phyloP scores from a whole-genome alignment of 208 protist genomes.

The Crithidia brevicula region DNA sequence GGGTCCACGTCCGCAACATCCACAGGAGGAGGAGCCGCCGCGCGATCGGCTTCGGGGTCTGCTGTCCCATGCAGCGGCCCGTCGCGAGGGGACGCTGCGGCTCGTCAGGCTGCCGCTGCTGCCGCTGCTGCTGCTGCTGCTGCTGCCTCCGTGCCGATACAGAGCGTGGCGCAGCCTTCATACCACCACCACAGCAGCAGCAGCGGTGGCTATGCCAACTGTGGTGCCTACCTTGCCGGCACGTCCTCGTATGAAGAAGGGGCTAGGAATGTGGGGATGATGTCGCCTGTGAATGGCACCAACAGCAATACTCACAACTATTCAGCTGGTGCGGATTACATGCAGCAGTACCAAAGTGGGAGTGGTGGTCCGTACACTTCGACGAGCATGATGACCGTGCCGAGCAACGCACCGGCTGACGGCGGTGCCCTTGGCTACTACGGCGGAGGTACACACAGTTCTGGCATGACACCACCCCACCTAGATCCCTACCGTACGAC shows the following conservation, averaged over 20 bases:
- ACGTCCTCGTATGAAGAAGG: no score
- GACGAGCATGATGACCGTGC: not conserved
- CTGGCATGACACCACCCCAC: slow-evolving; percentile 1
- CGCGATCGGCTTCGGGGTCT: not conserved
- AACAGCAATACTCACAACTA: slow-evolving; percentile 19
- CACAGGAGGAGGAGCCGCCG: not conserved
- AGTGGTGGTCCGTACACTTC: not conserved
- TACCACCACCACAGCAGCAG: not conserved
- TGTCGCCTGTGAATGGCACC: no score
- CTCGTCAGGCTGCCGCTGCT: slow-evolving; percentile 7
- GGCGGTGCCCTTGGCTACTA: not conserved
- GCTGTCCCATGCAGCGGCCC: not conserved
- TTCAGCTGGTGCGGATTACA: not conserved
- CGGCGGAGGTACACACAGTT: not conserved
- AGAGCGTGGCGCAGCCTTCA: not conserved
- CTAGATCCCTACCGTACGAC: not conserved
- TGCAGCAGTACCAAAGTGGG: not conserved
- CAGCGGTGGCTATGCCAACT: not conserved
- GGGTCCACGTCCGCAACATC: not conserved
- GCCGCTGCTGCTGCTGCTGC: slow-evolving; percentile 1
- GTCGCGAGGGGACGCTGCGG: slow-evolving; percentile 12
- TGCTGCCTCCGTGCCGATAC: not conserved
- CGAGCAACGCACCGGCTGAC: not conserved
- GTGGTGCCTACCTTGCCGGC: no score
- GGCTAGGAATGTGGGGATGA: no score